Evolutionary conservation across 2,329 filamentous ascomycete species (phyloP), one percentile per base, ranked within the genome.

Genomic region (Emmonsiellopsis sp.): DNA sequence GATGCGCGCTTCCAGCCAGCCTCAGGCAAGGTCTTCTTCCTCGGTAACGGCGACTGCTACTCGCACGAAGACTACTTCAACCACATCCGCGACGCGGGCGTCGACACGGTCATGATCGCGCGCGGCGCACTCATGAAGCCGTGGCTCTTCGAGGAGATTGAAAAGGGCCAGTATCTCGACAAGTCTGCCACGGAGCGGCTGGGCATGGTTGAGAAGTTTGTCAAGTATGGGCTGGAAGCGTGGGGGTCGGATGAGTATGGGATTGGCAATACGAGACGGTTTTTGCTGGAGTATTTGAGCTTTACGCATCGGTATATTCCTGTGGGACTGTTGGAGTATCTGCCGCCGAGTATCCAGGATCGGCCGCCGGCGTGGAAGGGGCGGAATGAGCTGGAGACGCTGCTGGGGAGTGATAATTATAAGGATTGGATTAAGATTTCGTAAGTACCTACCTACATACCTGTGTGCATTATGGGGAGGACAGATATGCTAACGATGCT

Each of bases 381-480:
- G 16, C 79, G 93, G 55, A 86, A 93, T 70, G 93, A 98, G 52
- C 71, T 98, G 66, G 93, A 98, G 79, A 95, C 89, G n/a, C 74
- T 98, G 59, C 79, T 98, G 73, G 85, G 85, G 11, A 96, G 90
- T 71, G 82, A 83, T 58, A 90, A 97, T 71, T 96, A 95, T 74
- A 87, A 86, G 73, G 93, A 98, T 70, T 98, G 93, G 93, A 90
- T 98, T 69, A 97, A 95, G 76, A 94, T 98, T 64, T 94, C 85
- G 90, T 93, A 80, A 69, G 83, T 77, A 26, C 11, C 7, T 41
- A 13, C n/a, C 13, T 7, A 20, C 31, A 20, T 41, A 8, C 52
- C 51, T 38, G 53, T 63, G 9, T 46, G 55, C 30, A 5, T 3
- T 38, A 11, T 3, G 9, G 15, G 20, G n/a, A n/a, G 32, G 15